Percentiles rank a stretch among this genome's conserved stretches.
Conservation (phyloP, 192 early-diverging fungal genomes). For the Coemansia sp. region DNA sequence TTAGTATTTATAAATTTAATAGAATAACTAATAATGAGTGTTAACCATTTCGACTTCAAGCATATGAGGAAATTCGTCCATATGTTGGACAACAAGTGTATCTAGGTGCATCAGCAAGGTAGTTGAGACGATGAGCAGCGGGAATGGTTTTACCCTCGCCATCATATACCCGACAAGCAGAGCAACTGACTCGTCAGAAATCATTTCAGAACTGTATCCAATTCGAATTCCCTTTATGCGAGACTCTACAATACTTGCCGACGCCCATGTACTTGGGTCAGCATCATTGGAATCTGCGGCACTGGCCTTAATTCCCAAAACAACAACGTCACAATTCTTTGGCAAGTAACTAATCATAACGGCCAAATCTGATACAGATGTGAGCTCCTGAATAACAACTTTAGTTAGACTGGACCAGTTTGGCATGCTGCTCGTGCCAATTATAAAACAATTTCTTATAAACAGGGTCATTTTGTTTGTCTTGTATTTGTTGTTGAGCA, state of each 20-base stretch:
- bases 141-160: background rate
- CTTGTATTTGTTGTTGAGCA: background rate
- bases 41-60: background rate
- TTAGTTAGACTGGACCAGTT: background rate
- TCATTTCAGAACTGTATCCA: background rate
- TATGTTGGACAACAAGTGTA: background rate
- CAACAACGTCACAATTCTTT: background rate
- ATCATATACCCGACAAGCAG: background rate
- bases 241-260: background rate
- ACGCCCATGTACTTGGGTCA: background rate
- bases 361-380: background rate
- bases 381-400: background rate
- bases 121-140: background rate
- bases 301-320: background rate
- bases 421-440: background rate
- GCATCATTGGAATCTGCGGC: background rate
- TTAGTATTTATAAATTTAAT: background rate
- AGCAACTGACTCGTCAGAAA: background rate
- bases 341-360: background rate
- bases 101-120: background rate
- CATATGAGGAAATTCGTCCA: constrained; percentile 1
- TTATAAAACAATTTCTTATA: background rate
- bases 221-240: background rate
- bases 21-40: background rate
- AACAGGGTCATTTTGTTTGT: background rate